Evolutionary conservation across 306 rosid genomes (phyloP).

Genomic region (Rosa chinensis): DNA sequence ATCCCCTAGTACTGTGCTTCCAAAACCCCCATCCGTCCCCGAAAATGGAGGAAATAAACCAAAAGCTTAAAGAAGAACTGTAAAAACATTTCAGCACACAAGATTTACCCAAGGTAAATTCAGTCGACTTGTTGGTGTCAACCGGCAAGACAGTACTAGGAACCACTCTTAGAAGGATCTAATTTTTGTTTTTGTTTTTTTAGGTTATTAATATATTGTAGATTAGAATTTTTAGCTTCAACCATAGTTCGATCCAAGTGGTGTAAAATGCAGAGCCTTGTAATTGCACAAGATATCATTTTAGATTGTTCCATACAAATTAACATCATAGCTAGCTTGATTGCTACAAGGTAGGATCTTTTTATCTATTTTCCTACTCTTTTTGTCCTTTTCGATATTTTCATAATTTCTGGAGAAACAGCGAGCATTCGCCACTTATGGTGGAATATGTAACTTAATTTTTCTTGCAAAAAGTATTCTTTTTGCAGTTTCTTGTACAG

Average conservation of each 20-base stretch:
- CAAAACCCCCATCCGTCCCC: slow-evolving; percentile 37
- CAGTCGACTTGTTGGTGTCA: slow-evolving; percentile 9
- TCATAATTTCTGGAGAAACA: slow-evolving; percentile 9
- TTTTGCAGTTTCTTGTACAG: no score
- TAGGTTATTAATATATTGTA: slow-evolving; percentile 47
- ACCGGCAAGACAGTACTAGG: slow-evolving; percentile 25
- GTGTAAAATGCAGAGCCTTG: slow-evolving; percentile 68
- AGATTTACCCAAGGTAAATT: slow-evolving; percentile 41
- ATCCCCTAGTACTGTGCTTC: slow-evolving; percentile 34
- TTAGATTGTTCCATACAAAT: slow-evolving; percentile 25
- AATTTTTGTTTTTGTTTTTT: slow-evolving; percentile 33
- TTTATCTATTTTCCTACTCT: not conserved
- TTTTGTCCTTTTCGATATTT: not conserved
- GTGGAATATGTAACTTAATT: slow-evolving; percentile 1
- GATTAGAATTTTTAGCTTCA: slow-evolving; percentile 48
- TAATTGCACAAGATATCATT: slow-evolving; percentile 41
- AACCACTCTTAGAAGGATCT: slow-evolving; percentile 42
- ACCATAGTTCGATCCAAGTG: slow-evolving; percentile 46
- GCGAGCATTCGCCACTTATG: slow-evolving; percentile 8
- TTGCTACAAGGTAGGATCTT: slow-evolving; percentile 27
- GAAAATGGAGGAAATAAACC: slow-evolving; percentile 56
- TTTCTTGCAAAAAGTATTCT: not conserved
- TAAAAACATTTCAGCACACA: slow-evolving; percentile 37
- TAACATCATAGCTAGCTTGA: slow-evolving; percentile 24
- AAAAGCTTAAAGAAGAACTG: slow-evolving; percentile 42